Base-by-base conservation (phyloP, 176 grass and related monocot species). In the Cenchrus purpureus region DNA sequence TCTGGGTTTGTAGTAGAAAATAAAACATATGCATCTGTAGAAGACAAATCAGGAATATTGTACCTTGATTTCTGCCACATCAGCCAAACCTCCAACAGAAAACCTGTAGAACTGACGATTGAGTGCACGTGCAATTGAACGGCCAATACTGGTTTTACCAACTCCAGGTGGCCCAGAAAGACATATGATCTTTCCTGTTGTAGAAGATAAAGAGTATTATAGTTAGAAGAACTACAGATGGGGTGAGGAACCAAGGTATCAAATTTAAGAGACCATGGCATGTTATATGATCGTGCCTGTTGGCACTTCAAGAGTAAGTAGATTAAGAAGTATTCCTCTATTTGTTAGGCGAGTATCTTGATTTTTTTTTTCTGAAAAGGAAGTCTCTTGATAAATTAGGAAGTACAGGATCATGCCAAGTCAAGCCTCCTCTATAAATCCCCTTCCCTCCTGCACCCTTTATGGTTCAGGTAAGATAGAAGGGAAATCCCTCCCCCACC, bases 21-120 rank as follows among this genome's bases (percentile, higher is more conserved):
- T 34, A 34, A 34, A 87, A 75, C 11, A 45, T 74, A 19, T 42
- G 59, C 8, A 68, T 34, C 40, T 71, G 40, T 28, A 90, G 19
- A 25, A 52, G 77, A 87, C 40, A 65, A 85, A 55, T 22, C 52
- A 77, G 44, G 19, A 74, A 76, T 68, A 73, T 68, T 46, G 68
- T 59, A 96, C 97, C 97, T 99, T 99, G 74, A 99, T 99, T 92
- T 99, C 97, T 52, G 97, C 97, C 20, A 99, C 97, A 96, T 99
- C 97, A 88, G 97, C 97, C 84, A 99, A 91, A 64, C 97, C 97
- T 58, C 97, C 97, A 82, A 99, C 97, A 68, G 97, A 99, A 94
- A 99, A 99, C 72, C 97, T 88, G 80, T 96, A 96, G 77, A 99
- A 99, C 86, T 96, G 83, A 6, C 97, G 77, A 79, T 99, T 88